Evolutionary conservation across 257 asterid genomes (phyloP).

Genomic region (Mentha longifolia): DNA sequence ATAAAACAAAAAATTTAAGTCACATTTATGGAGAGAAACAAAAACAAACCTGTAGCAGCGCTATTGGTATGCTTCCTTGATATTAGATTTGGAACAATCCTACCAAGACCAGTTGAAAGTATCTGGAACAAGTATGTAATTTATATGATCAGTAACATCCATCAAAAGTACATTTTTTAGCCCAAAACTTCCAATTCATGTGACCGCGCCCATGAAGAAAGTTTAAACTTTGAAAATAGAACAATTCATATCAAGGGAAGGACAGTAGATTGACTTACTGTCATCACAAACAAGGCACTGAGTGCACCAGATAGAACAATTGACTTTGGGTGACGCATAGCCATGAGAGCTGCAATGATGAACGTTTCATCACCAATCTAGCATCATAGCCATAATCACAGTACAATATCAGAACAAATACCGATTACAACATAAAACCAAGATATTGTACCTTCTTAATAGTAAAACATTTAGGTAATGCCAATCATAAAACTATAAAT

Average conservation of each 20-base stretch:
- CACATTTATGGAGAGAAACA: conserved; percentile 6
- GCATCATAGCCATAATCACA: conserved; percentile 38
- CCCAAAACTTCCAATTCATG: not conserved
- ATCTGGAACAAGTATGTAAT: conserved; percentile 45
- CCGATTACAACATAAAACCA: conserved; percentile 20
- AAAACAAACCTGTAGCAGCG: conserved; percentile 58
- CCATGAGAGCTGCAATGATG: conserved; percentile 98
- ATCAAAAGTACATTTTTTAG: not conserved
- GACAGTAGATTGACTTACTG: conserved; percentile 59
- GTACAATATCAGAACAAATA: conserved; percentile 11
- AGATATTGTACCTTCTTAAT: conserved; percentile 7
- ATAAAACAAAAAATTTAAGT: not conserved
- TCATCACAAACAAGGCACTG: conserved; percentile 94
- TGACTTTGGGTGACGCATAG: conserved; percentile 98
- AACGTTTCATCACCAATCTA: conserved; percentile 97
- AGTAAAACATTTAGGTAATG: not conserved
- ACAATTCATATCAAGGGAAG: conserved; percentile 5
- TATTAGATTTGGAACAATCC: conserved; percentile 96
- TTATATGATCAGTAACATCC: conserved; percentile 2
- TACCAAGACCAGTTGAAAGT: conserved; percentile 95
- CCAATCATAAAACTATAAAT: conserved; percentile 14
- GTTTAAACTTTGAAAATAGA: not conserved
- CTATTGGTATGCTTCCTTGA: conserved; percentile 97
- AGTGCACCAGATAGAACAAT: conserved; percentile 96
- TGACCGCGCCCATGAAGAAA: not conserved